These are phyloP conservation scores for Phytophthora idaei DNA, from an alignment of 352 stramenopile species.

Conservation along the genomic window DNA sequence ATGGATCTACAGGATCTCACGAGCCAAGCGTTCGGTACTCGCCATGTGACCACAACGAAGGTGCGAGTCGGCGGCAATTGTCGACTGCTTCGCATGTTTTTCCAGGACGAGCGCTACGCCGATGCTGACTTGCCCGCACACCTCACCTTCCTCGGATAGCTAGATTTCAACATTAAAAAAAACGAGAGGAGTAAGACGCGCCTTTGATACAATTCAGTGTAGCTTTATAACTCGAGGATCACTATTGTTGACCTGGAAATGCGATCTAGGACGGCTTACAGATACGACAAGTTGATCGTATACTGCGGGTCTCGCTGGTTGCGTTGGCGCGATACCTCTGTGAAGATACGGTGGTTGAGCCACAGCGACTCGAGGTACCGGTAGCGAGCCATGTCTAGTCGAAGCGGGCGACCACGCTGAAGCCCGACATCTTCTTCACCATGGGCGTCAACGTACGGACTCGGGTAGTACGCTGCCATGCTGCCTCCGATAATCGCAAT, in stretches of 20 bases:
- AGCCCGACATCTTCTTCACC: conserved; percentile 87
- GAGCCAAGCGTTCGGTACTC: conserved; percentile 66
- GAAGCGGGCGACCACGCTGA: conserved; percentile 78
- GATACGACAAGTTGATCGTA: conserved; percentile 86
- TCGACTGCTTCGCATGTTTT: conserved; percentile 76
- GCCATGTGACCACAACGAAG: conserved; percentile 75
- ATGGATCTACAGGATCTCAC: conserved; percentile 80
- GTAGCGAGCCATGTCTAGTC: conserved; percentile 77
- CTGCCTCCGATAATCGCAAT: conserved; percentile 83
- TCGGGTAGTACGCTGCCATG: conserved; percentile 87
- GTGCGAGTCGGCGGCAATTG: conserved; percentile 70
- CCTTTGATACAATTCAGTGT: not conserved
- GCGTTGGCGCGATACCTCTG: conserved; percentile 84
- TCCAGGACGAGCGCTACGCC: conserved; percentile 79
- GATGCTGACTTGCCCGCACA: conserved; percentile 69
- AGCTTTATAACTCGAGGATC: conserved; percentile 8
- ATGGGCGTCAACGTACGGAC: conserved; percentile 85
- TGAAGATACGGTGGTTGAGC: conserved; percentile 84
- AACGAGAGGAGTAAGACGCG: not conserved
- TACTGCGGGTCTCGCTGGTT: conserved; percentile 89
- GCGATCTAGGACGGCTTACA: conserved; percentile 47
- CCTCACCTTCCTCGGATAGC: conserved; percentile 66
- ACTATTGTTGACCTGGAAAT: conserved; percentile 1
- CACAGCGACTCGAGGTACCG: conserved; percentile 82
- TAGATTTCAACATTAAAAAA: not conserved